Base-by-base conservation (phyloP, 2,329 filamentous ascomycete species). In the Stromatinia cepivora region DNA sequence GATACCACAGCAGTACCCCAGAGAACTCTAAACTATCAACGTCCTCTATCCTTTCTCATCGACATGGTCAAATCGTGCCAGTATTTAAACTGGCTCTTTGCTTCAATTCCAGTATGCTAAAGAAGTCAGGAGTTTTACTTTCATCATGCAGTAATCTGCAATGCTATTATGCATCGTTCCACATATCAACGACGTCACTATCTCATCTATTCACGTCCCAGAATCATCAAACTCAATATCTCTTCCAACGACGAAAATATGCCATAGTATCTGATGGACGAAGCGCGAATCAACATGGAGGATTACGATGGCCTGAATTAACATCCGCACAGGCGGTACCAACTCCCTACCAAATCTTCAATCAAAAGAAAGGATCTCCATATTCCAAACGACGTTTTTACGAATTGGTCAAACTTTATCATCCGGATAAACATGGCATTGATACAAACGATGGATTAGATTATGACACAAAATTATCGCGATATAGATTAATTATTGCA, bases 361-460 rank as follows among this genome's bases (percentile, higher is more conserved):
- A 80, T 45, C 82, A 86, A 72, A 81, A 83, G 67, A 86, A 82
- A 74, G 82, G 83, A 69, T 88, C 87, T 20, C 86, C 88, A 2
- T 98, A 99, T 80, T 90, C 87, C 72, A 98, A 99, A 80, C 82
- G 85, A 56, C 88, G 88, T 70, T 99, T 93, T 84, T 95, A 96
- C 80, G 87, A 94, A 77, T 87, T 99, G 66, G 95, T 97, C 70
- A 99, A 98, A 82, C 84, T 96, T 59, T 99, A 99, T 81, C 95
- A 99, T 78, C 95, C 95, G 0, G 95, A 99, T 79, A 87, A 86
- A 70, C 83, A 80, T 72, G 78, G 77, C 69, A 77, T 79, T 53
- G 73, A 76, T 52, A 79, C 78, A 22, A 79, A 79, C 73, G 80
- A 81, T 71, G 79, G 79, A 10, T 78, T 91, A 17, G 83, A 92